Conservation (phyloP, 192 early-diverging fungal genomes). For the Glomus cerebriforme region DNA sequence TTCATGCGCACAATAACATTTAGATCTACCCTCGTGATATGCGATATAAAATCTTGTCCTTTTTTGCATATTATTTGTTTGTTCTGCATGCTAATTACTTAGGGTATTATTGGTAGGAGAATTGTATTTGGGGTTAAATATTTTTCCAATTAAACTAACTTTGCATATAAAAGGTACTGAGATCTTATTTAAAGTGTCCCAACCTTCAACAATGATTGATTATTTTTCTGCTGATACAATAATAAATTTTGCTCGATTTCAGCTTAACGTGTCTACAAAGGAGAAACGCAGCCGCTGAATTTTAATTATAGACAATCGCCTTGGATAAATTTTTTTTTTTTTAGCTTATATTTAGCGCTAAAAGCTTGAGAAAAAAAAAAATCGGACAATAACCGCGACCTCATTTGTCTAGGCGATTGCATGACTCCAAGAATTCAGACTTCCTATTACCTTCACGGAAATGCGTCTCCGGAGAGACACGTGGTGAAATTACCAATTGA, state of each 20-base stretch:
- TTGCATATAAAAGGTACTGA: background rate
- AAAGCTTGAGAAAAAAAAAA: background rate
- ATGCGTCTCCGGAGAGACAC: background rate
- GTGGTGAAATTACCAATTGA: background rate
- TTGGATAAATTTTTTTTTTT: background rate
- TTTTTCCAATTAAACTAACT: background rate
- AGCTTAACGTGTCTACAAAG: background rate
- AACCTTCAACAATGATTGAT: background rate
- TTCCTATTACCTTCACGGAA: background rate
- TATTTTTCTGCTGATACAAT: background rate
- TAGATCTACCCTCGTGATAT: too few relatives aligned
- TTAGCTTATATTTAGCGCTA: background rate
- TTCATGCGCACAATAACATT: too few relatives aligned
- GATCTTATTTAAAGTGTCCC: background rate
- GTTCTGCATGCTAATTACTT: too few relatives aligned
- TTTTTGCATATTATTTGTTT: background rate
- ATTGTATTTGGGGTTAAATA: background rate
- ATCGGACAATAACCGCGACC: background rate
- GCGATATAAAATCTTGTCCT: background rate
- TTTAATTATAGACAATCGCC: background rate
- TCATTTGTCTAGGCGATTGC: background rate
- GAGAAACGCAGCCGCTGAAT: background rate
- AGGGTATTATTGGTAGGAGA: background rate
- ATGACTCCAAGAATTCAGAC: constrained; percentile 1
- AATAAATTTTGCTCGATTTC: background rate